These are phyloP conservation scores for Phalaenopsis aphrodite DNA, from an alignment of 106 monocot genomes.

Conservation along the genomic window DNA sequence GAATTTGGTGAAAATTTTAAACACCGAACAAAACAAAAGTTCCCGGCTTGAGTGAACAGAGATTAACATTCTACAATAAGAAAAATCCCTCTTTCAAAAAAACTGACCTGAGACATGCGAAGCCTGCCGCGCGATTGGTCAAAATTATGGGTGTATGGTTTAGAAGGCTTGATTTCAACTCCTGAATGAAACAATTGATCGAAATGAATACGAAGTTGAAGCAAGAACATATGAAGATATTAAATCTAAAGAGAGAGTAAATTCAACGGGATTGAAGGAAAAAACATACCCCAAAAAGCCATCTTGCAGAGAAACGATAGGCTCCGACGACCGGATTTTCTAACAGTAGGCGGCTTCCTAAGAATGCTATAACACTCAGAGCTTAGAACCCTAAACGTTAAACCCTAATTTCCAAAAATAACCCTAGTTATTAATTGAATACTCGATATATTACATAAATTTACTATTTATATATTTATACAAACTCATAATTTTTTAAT, in stretches of 20 bases:
- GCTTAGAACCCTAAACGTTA: background rate
- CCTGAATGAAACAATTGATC: constrained; percentile 26
- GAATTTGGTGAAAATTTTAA: background rate
- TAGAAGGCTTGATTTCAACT: constrained; percentile 77
- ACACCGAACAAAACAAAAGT: background rate
- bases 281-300: constrained; percentile 62
- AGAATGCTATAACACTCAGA: background rate
- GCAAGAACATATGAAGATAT: background rate
- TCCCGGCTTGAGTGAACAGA: background rate
- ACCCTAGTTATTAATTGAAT: no score
- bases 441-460: no score
- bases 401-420: no score
- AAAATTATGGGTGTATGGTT: constrained; percentile 48
- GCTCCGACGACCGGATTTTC: background rate
- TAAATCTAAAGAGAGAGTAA: background rate
- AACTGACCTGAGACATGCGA: constrained; percentile 69
- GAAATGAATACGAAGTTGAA: background rate
- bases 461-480: no score
- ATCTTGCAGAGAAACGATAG: constrained; percentile 10
- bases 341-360: background rate
- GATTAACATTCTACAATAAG: background rate
- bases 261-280: no score
- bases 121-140: constrained; percentile 52
- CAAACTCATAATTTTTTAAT: no score
- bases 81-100: background rate